Evolutionary conservation across 345 rosid genomes (phyloP).

Genomic region (Hypericum androsaemum): DNA sequence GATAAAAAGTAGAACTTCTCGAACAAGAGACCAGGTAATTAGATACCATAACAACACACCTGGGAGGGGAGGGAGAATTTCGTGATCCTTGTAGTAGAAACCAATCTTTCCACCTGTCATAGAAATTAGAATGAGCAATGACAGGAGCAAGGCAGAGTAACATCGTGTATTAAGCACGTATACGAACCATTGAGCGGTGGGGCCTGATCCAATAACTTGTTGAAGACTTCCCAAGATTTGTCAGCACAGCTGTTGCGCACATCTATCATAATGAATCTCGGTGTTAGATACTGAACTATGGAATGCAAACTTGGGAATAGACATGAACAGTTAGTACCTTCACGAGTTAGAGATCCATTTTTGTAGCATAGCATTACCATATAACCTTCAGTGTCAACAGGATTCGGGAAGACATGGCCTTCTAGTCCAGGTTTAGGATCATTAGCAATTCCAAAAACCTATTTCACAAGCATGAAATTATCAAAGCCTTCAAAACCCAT

Average conservation of each 20-base stretch:
- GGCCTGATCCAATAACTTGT: constrained; percentile 57
- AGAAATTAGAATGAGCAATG: constrained; percentile 18
- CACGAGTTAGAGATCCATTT: constrained; percentile 87
- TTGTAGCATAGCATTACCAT: constrained; percentile 87
- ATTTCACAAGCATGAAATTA: constrained; percentile 15
- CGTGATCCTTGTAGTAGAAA: constrained; percentile 88
- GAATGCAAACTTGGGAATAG: constrained; percentile 6
- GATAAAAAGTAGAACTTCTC: background rate
- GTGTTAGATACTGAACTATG: constrained; percentile 1
- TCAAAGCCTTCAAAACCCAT: background rate
- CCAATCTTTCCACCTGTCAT: constrained; percentile 81
- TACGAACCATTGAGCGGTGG: constrained; percentile 64
- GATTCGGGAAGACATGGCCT: constrained; percentile 86
- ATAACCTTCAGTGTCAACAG: constrained; percentile 81
- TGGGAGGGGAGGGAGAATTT: constrained; percentile 94
- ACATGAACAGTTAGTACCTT: constrained; percentile 37
- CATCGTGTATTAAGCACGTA: background rate
- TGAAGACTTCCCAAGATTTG: constrained; percentile 76
- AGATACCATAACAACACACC: constrained; percentile 31
- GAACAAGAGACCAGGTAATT: background rate
- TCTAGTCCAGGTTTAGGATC: constrained; percentile 71
- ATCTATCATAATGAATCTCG: constrained; percentile 25
- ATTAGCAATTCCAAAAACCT: constrained; percentile 82
- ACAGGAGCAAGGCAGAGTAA: constrained; percentile 12
- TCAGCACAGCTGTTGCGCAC: constrained; percentile 57